Evolutionary conservation across 2,329 filamentous ascomycete species (phyloP).

Genomic region (Claviceps sp.): DNA sequence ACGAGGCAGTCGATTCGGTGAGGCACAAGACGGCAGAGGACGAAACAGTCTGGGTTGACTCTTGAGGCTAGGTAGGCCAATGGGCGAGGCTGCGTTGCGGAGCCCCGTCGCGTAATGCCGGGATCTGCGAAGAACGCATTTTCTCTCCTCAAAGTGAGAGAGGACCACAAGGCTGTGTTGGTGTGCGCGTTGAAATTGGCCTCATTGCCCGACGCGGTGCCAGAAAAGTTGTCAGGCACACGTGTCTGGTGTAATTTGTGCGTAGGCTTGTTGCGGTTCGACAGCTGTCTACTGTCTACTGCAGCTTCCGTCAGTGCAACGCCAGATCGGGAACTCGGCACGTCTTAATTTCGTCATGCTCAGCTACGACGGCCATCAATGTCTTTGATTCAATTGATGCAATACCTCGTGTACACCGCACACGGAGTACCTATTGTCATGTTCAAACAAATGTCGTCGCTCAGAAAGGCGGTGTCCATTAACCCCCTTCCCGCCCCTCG

Average conservation of each 20-base stretch:
- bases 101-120: not conserved
- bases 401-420: not conserved
- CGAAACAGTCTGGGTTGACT: not conserved
- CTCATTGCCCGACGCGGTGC: no score
- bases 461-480: not conserved
- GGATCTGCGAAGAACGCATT: not conserved
- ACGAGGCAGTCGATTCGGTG: not conserved
- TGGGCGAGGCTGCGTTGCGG: not conserved
- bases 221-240: no score
- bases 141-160: not conserved
- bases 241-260: no score
- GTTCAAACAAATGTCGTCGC: not conserved
- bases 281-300: not conserved
- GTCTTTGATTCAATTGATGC: no score
- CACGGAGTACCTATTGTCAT: not conserved
- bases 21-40: not conserved
- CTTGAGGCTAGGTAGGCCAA: not conserved
- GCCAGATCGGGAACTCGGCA: constrained; percentile 2
- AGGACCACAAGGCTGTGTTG: not conserved
- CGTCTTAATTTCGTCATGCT: not conserved
- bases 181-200: not conserved
- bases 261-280: no score
- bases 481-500: no score
- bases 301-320: not conserved
- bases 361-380: not conserved